phyloP scores from a whole-genome alignment of 306 rosid species.

The Quercus ilex region DNA sequence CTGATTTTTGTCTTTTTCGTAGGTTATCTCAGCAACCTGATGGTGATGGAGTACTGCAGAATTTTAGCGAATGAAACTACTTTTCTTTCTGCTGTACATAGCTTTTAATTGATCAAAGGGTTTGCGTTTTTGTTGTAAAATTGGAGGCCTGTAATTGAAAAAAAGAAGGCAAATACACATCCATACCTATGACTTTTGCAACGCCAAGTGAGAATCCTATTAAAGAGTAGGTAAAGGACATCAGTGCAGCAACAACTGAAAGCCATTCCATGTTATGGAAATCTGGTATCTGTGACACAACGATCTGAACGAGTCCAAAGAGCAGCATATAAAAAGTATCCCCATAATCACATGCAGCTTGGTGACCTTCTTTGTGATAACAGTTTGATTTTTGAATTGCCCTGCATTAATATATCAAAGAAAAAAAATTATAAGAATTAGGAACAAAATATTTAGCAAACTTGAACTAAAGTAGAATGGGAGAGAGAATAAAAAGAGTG shows the following conservation, averaged over 20 bases:
- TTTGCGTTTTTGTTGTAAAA: not conserved
- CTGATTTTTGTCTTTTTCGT: not conserved
- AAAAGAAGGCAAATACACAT: constrained; percentile 3
- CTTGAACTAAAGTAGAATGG: not conserved
- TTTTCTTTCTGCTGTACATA: not conserved
- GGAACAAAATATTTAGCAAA: not conserved
- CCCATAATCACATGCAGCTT: constrained; percentile 60
- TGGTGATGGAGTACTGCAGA: not conserved
- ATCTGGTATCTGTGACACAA: constrained; percentile 80
- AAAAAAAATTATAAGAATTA: not conserved
- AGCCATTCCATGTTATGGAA: constrained; percentile 75
- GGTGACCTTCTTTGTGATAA: constrained; percentile 74
- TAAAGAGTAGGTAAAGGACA: constrained; percentile 68
- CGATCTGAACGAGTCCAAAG: constrained; percentile 68
- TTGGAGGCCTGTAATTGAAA: not conserved
- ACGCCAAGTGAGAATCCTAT: constrained; percentile 79
- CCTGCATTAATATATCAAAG: constrained; percentile 26
- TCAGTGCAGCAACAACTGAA: constrained; percentile 65
- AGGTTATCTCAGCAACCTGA: not conserved
- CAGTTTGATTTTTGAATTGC: constrained; percentile 78
- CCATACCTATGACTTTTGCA: constrained; percentile 52
- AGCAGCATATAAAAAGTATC: constrained; percentile 48
- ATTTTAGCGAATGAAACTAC: not conserved
- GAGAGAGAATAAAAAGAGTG: not conserved
- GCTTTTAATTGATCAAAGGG: not conserved